Base-by-base conservation (phyloP, 2,329 filamentous ascomycete species). In the Pyricularia pennisetigena region DNA sequence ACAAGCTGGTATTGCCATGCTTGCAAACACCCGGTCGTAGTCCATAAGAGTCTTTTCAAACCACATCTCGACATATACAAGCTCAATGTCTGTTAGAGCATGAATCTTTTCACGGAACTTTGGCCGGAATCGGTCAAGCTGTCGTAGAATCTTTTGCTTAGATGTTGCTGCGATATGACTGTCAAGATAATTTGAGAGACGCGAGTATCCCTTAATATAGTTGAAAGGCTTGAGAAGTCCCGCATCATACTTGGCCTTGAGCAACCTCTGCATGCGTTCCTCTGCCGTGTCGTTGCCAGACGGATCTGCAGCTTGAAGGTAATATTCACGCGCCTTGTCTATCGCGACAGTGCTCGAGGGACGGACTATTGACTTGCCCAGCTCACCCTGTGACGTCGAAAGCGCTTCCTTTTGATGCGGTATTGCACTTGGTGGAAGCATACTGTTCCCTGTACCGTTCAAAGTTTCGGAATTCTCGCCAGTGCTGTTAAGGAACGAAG, bases 61-160 rank as follows among this genome's bases (percentile, higher is more conserved):
- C 94, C 95, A 98, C 93, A 98, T 97, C 79, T 99, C 95, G 12
- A 98, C 94, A 69, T 94, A 88, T 30, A 98, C 90, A 29, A 99
- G 86, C 78, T 99, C 93, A 77, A 97, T 91, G 78, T 99, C 95
- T 1, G 92, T 97, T 75, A 98, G 82, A 41, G 85, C 89, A 72
- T 98, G 93, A 76, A 97, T 94, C 80, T 96, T 93, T 78, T 98
- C 94, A 70, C 95, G 87, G 75, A 99, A 99, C 75, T 97, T 97
- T 20, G 95, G 95, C 64, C 95, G 86, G 79, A 99, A 99, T 68
- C 92, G 90, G 78, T 97, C 92, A 62, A 99, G 85, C 75, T 97
- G 94, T 70, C 93, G 88, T 63, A 97, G 81, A 70, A 99, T 97
- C 80, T 96, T 95, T 74, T 96, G 90, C 70, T 95, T 93, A 24